Evolutionary conservation across 163 green algal species (phyloP), one percentile per base, ranked within the genome.

Genomic region (Volvox carteri): DNA sequence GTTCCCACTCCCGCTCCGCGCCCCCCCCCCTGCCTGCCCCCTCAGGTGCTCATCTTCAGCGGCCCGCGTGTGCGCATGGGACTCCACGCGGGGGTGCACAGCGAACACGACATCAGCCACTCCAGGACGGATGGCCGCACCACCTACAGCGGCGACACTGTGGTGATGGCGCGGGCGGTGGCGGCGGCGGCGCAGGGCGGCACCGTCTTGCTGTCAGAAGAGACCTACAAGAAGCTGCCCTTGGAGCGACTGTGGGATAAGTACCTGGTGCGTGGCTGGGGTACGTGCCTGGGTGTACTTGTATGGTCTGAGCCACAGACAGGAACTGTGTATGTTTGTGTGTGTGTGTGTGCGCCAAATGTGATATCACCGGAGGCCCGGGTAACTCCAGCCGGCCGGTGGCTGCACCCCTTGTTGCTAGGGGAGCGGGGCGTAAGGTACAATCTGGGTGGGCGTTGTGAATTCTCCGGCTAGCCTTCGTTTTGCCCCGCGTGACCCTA

Each of bases 141-240:
- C 39, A 84, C 54, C 65, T 91, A 91, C 87, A 73, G 52, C 42
- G 87, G 87, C 42, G 70, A 86, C 52, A 81, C 87, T 0, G 87
- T 91, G 23, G 56, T 58, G 19, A 73, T 91, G 78, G 87, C 88
- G 23, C 56, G 70, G 19, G 89, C 89, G 1, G 75, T 92, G 74
- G 89, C 89, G 16, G 28, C 78, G 48, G 83, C 89, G 18, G 89
- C 89, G 33, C 79, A 89, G 19, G 89, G 89, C 89, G 89, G 89
- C 85, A 90, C 88, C 18, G 78, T 90, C 35, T 85, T 92, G 78
- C 70, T 92, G 78, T 78, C 46, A 30, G 89, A 92, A 68, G 89
- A 92, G 65, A 92, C 85, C 16, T 92, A 92, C 85, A 92, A 92
- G 89, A 92, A 88, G 84, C 89, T 92, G 58, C 89, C 89, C 11